Percentiles rank a stretch among this genome's conserved stretches.
Conservation (phyloP, 495 filamentous ascomycete species). For the Neurospora sp. region DNA sequence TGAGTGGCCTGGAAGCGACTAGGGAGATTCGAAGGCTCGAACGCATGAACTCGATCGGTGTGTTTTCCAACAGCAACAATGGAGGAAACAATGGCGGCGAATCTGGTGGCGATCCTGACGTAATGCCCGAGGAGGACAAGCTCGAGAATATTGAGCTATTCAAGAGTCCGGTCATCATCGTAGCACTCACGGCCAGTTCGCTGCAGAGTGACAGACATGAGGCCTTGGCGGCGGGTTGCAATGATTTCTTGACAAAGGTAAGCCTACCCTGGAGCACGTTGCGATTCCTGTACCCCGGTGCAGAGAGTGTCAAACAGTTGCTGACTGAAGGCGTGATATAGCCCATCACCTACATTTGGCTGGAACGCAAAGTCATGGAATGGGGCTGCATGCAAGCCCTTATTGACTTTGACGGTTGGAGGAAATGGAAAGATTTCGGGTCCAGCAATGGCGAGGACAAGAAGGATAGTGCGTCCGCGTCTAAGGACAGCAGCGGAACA, state of each 20-base stretch:
- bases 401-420: constrained; percentile 98
- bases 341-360: constrained; percentile 97
- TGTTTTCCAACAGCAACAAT: constrained; percentile 47
- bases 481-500: neutral
- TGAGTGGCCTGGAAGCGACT: constrained; percentile 94
- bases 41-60: constrained; percentile 79
- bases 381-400: constrained; percentile 99
- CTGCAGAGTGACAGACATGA: constrained; percentile 92
- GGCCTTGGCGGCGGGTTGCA: constrained; percentile 89
- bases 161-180: constrained; percentile 95
- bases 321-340: constrained; percentile 22
- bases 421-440: constrained; percentile 78
- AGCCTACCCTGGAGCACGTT: constrained; percentile 13
- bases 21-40: constrained; percentile 90
- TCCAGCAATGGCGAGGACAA: neutral
- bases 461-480: neutral
- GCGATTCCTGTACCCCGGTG: neutral
- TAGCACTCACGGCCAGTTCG: constrained; percentile 86
- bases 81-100: constrained; percentile 23
- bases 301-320: neutral
- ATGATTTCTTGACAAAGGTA: constrained; percentile 98
- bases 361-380: constrained; percentile 94
- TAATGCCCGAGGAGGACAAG: constrained; percentile 50
- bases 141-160: constrained; percentile 66
- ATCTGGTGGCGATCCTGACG: constrained; percentile 6